phyloP scores from a whole-genome alignment of 2,329 filamentous ascomycete genomes.

The Diaporthe vaccinii region DNA sequence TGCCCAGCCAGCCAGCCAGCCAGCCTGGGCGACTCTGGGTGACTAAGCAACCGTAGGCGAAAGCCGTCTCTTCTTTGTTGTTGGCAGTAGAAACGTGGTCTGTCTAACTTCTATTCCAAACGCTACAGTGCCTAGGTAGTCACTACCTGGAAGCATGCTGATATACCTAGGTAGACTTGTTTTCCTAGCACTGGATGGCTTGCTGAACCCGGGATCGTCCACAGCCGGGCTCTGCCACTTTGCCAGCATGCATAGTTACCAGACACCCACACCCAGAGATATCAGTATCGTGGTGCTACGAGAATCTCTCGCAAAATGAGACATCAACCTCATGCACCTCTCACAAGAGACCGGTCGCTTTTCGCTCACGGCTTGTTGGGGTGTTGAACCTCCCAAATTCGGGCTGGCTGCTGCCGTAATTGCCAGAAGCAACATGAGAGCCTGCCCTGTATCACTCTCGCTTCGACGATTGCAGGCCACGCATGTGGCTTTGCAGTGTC shows the following conservation, averaged over 20 bases:
- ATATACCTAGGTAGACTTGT: too few relatives aligned
- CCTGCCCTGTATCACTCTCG: neutral
- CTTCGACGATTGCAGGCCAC: neutral
- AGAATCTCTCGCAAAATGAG: neutral
- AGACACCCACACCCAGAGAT: neutral
- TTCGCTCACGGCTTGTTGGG: neutral
- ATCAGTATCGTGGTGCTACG: too few relatives aligned
- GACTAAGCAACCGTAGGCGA: neutral
- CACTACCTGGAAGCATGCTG: too few relatives aligned
- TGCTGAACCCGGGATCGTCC: neutral
- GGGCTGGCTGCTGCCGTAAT: neutral
- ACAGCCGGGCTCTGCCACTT: neutral
- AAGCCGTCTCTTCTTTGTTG: neutral
- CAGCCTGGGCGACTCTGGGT: neutral
- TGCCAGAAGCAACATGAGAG: neutral
- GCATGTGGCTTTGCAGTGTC: neutral
- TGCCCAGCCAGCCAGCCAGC: constrained; percentile 1
- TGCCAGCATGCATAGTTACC: neutral
- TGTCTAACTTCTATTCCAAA: neutral
- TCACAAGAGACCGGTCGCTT: too few relatives aligned
- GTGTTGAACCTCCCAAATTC: neutral
- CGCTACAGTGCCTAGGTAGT: neutral
- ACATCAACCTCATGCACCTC: neutral
- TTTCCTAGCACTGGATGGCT: neutral
- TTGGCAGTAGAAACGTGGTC: neutral